phyloP scores from a whole-genome alignment of 371 early-diverging fungal species.

The Umbelopsis sp. region DNA sequence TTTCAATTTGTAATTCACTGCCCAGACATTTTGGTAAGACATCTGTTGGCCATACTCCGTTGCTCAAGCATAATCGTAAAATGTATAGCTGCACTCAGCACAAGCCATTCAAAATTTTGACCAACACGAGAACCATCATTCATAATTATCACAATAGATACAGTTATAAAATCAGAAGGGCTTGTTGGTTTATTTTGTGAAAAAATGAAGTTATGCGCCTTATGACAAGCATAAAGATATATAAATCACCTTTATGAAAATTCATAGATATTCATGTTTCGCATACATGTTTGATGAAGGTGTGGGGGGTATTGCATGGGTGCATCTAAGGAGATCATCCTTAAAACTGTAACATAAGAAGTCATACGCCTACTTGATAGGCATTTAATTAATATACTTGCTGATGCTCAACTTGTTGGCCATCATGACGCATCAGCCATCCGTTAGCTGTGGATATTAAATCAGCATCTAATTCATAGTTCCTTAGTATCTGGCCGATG shows the following conservation, averaged over 20 bases:
- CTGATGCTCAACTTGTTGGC: neutral
- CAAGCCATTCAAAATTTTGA: no score
- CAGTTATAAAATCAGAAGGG: no score
- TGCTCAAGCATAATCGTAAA: no score
- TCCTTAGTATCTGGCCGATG: slow-evolving; percentile 37
- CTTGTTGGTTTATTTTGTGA: no score
- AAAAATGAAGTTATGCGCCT: neutral
- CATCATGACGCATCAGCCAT: slow-evolving; percentile 22
- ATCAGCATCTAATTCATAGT: slow-evolving; percentile 48
- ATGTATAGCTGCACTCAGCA: no score
- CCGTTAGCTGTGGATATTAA: slow-evolving; percentile 36
- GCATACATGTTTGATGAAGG: slow-evolving; percentile 8
- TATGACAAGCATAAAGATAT: neutral
- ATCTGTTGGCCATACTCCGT: no score
- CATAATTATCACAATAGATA: no score
- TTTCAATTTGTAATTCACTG: no score
- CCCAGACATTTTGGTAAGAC: no score
- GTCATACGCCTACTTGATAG: neutral
- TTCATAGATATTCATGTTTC: neutral
- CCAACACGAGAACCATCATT: no score
- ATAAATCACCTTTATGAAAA: neutral
- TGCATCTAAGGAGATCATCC: neutral
- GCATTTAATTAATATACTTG: neutral
- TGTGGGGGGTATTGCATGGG: slow-evolving; percentile 2
- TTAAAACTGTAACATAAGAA: neutral